Conservation (phyloP, 306 rosid species). For the Glycine latifolia region DNA sequence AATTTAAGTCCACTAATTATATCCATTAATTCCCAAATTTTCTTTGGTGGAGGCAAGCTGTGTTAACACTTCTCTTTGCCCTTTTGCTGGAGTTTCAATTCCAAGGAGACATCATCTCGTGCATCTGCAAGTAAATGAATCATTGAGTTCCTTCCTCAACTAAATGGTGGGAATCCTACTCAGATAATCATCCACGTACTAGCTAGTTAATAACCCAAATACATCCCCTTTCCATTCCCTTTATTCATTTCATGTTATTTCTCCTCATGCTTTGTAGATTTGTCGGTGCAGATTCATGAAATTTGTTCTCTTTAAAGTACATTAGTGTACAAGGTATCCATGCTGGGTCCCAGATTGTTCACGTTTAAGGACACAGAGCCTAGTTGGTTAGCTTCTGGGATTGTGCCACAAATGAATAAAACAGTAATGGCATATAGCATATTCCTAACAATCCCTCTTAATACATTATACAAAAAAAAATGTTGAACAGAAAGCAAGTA, state of each 20-base stretch:
- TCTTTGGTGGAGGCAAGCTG: constrained; percentile 25
- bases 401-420: constrained; percentile 9
- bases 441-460: neutral
- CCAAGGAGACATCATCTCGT: constrained; percentile 42
- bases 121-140: constrained; percentile 38
- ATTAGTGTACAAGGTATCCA: neutral
- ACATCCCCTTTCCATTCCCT: constrained; percentile 49
- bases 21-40: neutral
- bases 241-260: constrained; percentile 22
- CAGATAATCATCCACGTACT: constrained; percentile 49
- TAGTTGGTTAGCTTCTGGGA: constrained; percentile 9
- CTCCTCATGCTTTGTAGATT: constrained; percentile 17
- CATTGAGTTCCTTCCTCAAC: constrained; percentile 56
- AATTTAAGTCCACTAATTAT: no score
- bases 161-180: constrained; percentile 67
- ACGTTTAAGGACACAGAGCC: neutral
- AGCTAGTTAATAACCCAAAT: constrained; percentile 11
- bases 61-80: constrained; percentile 32
- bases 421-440: neutral
- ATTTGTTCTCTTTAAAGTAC: constrained; percentile 16
- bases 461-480: neutral
- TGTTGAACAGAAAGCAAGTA: no score
- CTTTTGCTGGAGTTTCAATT: constrained; percentile 50
- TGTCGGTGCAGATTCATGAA: constrained; percentile 3
- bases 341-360: constrained; percentile 24